Percentiles rank a stretch among this genome's conserved stretches.
Conservation (phyloP, 2,329 filamentous ascomycete species). For the Scopulariopsis brevicaulis region DNA sequence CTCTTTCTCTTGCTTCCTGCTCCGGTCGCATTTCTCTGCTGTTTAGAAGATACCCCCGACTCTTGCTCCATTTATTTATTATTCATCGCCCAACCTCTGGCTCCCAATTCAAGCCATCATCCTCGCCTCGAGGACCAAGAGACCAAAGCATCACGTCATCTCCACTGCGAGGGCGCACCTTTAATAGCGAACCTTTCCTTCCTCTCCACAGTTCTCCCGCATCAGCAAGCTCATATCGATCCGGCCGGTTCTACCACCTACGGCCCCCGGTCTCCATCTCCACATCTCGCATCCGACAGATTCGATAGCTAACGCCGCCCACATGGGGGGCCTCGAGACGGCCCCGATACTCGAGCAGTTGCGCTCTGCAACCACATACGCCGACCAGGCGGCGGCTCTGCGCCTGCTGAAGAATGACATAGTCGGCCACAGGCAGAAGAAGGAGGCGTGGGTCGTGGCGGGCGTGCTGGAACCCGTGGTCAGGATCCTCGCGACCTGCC, state of each 20-base stretch:
- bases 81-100: background rate
- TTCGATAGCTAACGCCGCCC: background rate
- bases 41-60: background rate
- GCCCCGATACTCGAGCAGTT: conserved; percentile 46
- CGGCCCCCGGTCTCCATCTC: background rate
- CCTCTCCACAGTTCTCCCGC: background rate
- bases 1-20: background rate
- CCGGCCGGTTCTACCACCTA: background rate
- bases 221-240: background rate
- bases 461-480: conserved; percentile 55
- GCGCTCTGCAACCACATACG: conserved; percentile 35
- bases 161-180: background rate
- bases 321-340: conserved; percentile 42
- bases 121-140: background rate
- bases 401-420: conserved; percentile 77
- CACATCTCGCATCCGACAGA: background rate
- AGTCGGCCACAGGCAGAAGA: conserved; percentile 77
- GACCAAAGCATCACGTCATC: background rate
- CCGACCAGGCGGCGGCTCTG: conserved; percentile 49
- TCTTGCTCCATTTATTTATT: background rate
- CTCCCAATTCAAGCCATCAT: background rate
- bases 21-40: background rate
- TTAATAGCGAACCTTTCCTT: background rate
- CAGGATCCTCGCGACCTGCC: conserved; percentile 27
- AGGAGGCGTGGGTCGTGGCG: conserved; percentile 63